A percentile compares a stretch with the other conserved stretches of the same genome.
Evolutionary conservation across 768 basidiomycete genomes (phyloP).

Genomic region (Galerina marginata): DNA sequence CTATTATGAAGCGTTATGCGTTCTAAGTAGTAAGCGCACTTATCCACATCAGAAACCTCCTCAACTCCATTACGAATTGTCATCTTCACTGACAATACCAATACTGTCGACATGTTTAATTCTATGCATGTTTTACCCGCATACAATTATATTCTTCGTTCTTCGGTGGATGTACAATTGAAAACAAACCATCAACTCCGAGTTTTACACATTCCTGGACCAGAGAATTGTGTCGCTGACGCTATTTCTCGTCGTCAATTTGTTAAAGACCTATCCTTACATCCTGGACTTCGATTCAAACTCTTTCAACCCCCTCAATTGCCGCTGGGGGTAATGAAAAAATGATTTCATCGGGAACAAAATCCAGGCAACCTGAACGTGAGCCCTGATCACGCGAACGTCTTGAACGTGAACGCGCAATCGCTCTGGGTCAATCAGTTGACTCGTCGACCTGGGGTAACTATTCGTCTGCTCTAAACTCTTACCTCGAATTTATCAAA

Average conservation of each 20-base stretch:
- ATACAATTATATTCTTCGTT: slow-evolving; percentile 12
- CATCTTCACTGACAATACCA: too few species aligned
- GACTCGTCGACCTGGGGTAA: not conserved
- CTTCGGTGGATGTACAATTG: too few species aligned
- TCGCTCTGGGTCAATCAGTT: slow-evolving; percentile 14
- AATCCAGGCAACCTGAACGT: not conserved
- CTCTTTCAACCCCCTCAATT: not conserved
- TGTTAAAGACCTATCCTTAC: not conserved
- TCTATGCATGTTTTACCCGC: slow-evolving; percentile 27
- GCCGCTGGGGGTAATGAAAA: not conserved
- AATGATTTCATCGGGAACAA: not conserved
- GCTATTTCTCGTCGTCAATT: slow-evolving; percentile 22
- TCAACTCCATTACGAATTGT: too few species aligned
- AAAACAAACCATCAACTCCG: slow-evolving; percentile 10
- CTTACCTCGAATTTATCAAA: not conserved
- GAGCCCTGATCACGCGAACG: slow-evolving; percentile 3
- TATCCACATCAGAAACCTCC: too few species aligned
- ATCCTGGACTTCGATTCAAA: not conserved
- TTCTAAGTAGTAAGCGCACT: too few species aligned
- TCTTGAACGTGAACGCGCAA: slow-evolving; percentile 18
- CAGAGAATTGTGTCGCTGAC: slow-evolving; percentile 25
- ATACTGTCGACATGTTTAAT: slow-evolving; percentile 4
- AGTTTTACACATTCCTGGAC: slow-evolving; percentile 22
- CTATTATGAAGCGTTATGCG: too few species aligned
- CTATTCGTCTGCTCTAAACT: slow-evolving; percentile 1